Percentiles rank a stretch among this genome's conserved stretches.
These are phyloP conservation scores for Penicillium sp. DNA, from an alignment of 2,329 filamentous ascomycete genomes.

Conservation along the genomic window DNA sequence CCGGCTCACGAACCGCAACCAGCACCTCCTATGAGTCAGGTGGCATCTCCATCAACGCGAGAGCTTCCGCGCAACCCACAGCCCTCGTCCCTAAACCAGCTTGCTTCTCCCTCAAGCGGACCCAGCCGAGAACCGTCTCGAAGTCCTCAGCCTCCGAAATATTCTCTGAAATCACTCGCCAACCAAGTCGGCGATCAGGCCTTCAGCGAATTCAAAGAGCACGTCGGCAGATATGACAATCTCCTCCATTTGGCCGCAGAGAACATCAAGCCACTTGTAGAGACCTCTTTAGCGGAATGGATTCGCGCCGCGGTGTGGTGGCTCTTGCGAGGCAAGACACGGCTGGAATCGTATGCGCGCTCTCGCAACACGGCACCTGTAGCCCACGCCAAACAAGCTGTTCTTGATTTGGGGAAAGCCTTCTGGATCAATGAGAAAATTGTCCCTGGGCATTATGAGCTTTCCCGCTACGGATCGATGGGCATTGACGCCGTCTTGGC, in stretches of 20 bases:
- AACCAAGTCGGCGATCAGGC: conserved; percentile 63
- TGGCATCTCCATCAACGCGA: conserved; percentile 14
- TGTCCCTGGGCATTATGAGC: conserved; percentile 42
- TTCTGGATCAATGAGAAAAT: conserved; percentile 70
- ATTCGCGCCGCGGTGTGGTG: conserved; percentile 79
- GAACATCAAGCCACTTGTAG: conserved; percentile 65
- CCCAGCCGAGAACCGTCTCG: conserved; percentile 19
- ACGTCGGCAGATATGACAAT: conserved; percentile 72
- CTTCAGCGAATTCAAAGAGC: conserved; percentile 67
- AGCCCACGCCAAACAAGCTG: conserved; percentile 67
- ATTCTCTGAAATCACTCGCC: conserved; percentile 39
- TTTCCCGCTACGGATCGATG: conserved; percentile 42
- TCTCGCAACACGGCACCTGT: conserved; percentile 51
- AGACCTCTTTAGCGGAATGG: conserved; percentile 66
- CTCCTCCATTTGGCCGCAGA: conserved; percentile 79
- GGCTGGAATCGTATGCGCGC: conserved; percentile 71
- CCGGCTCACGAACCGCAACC: conserved; percentile 6
- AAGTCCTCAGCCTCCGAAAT: conserved; percentile 31
- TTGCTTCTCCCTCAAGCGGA: conserved; percentile 17
- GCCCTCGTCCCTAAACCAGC: conserved; percentile 3
- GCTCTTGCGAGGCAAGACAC: conserved; percentile 79
- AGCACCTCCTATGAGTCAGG: conserved; percentile 3
- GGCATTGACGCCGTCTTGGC: conserved; percentile 44
- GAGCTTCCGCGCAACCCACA: conserved; percentile 13
- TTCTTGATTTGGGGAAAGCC: conserved; percentile 80